Percentiles rank a stretch among this genome's conserved stretches.
phyloP scores from a whole-genome alignment of 176 grass and related monocot genomes.

The Microstegium vimineum region DNA sequence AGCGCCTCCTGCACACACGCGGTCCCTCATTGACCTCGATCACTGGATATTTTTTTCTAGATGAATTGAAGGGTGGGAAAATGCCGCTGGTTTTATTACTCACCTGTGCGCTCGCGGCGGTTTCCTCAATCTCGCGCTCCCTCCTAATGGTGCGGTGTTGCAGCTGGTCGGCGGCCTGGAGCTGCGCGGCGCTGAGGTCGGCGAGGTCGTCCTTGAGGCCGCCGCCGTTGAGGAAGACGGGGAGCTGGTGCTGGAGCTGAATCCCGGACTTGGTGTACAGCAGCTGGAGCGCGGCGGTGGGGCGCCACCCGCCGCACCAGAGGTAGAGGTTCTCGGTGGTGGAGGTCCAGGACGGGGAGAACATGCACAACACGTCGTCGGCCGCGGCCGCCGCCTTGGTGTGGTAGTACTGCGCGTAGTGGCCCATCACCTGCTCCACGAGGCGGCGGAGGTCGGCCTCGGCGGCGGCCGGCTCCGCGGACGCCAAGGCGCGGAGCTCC shows the following conservation, averaged over 20 bases:
- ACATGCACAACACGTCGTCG: slow-evolving; percentile 47
- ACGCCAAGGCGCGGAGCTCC: slow-evolving; percentile 41
- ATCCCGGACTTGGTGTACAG: slow-evolving; percentile 69
- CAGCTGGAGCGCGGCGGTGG: slow-evolving; percentile 64
- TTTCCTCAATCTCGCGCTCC: slow-evolving; percentile 60
- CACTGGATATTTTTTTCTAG: background rate
- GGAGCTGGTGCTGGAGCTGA: slow-evolving; percentile 51
- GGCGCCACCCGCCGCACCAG: slow-evolving; percentile 80
- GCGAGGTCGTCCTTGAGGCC: slow-evolving; percentile 20
- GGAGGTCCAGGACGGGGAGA: slow-evolving; percentile 69
- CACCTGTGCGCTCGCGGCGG: slow-evolving; percentile 38
- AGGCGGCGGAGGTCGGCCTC: slow-evolving; percentile 23
- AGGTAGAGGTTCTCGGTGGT: slow-evolving; percentile 73
- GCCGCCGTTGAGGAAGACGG: slow-evolving; percentile 3
- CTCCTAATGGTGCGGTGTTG: slow-evolving; percentile 41
- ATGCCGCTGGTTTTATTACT: no score
- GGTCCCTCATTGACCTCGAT: background rate
- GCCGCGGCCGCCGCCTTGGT: slow-evolving; percentile 48
- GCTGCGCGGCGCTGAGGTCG: slow-evolving; percentile 40
- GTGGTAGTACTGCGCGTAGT: slow-evolving; percentile 73
- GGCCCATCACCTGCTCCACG: slow-evolving; percentile 39
- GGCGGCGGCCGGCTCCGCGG: background rate
- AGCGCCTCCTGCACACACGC: slow-evolving; percentile 39
- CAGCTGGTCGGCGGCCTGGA: slow-evolving; percentile 39
- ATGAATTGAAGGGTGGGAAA: background rate